Evolutionary conservation across 352 stramenopile genomes (phyloP).

Genomic region (Phytopythium boreale): DNA sequence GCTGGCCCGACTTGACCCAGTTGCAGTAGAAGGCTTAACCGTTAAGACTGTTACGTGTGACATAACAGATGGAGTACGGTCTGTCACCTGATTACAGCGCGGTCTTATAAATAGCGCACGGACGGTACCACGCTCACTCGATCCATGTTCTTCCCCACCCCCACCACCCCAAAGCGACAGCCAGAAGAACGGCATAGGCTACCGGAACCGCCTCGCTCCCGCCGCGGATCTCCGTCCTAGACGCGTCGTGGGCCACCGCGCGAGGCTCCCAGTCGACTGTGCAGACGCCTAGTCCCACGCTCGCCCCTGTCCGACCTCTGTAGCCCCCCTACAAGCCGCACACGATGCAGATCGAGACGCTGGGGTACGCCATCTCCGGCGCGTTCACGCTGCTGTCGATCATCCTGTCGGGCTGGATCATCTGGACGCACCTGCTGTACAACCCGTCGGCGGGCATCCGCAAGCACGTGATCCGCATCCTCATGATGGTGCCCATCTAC

Average conservation of each 20-base stretch:
- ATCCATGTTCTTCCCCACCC: not conserved
- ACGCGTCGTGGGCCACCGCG: too few species aligned
- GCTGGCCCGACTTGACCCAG: not conserved
- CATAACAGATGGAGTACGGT: not conserved
- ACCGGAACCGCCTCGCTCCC: too few species aligned
- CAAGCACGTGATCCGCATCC: slow-evolving; percentile 92
- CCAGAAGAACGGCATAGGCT: not conserved
- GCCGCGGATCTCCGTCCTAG: too few species aligned
- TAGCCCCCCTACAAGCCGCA: not conserved
- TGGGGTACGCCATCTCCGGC: slow-evolving; percentile 85
- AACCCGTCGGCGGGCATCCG: slow-evolving; percentile 78
- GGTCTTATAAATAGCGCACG: not conserved
- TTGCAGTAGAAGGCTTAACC: slow-evolving; percentile 2
- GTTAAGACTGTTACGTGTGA: not conserved
- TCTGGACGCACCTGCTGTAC: slow-evolving; percentile 87
- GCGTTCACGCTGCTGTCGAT: slow-evolving; percentile 86
- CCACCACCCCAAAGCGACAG: too few species aligned
- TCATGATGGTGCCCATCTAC: slow-evolving; percentile 95
- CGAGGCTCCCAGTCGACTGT: not conserved
- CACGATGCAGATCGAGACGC: slow-evolving; percentile 82
- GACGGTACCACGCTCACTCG: not conserved
- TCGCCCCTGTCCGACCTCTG: not conserved
- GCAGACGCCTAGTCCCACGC: too few species aligned
- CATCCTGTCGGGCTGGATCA: slow-evolving; percentile 82
- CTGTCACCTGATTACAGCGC: not conserved